Base-by-base conservation (phyloP, 2,329 filamentous ascomycete species). In the Epichloe sp. region DNA sequence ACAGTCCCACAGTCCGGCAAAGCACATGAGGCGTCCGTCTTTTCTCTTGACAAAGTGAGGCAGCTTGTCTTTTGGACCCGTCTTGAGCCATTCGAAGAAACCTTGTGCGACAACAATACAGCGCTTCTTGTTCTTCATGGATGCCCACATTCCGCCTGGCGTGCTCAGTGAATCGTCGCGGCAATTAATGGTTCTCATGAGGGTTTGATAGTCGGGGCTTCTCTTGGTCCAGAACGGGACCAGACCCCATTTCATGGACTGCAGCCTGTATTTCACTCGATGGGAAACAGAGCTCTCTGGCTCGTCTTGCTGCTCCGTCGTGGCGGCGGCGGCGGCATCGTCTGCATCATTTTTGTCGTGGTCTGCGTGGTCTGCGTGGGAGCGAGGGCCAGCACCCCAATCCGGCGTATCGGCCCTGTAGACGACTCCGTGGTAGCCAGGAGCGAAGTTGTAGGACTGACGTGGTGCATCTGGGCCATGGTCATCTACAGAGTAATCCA, bases 1-100 rank as follows among this genome's bases (percentile, higher is more conserved):
- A 59, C 84, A 85, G 63, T 97, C 91, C 88, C 89, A 98, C 4
- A 98, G 68, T 0, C 91, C 93, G 11, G 91, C 91, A 60, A 97
- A 83, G 60, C 82, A 91, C 84, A 95, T 87, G 59, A 96, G 69
- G 59, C 82, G 78, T 0, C 86, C 86, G 63, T 97, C 91, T 58
- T 82, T 86, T 31, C 89, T 76, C 67, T 83, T 90, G 21, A 88
- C 78, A 60, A 82, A 96, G 66, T 97, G 82, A 11, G 93, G 91
- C 2, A 91, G 71, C 68, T 88, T 94, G 50, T 93, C 85, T 58
- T 86, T 90, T 6, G 60, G 74, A 50, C 60, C 83, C 60, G 83
- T 87, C 67, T 91, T 91, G 53, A 94, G 71, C 93, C 93, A 97
- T 67, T 98, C 93, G 62, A 88, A 98, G 67, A 97, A 98, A 1